Base-by-base conservation (phyloP, 495 filamentous ascomycete species). In the Clohesyomyces aquaticus region DNA sequence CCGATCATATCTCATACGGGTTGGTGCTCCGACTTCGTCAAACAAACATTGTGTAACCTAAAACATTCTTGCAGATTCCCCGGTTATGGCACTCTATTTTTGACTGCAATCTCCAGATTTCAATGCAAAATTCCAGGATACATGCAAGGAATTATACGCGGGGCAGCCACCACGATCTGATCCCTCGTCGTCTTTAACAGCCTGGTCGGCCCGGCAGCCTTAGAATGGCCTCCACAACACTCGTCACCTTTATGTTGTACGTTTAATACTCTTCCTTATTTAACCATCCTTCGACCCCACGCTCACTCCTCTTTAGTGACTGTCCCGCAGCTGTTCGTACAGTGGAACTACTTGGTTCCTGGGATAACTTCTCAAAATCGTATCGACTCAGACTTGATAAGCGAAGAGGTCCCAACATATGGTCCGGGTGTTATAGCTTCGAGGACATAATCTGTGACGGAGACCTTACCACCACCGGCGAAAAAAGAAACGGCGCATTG, bases 391-490 rank as follows among this genome's bases (percentile, higher is more conserved):
- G 92, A 70, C 82, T 83, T 66, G 92, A 96, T 68, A 76, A 72
- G 58, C 84, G 87, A 70, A 80, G 85, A 54, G 88, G 88, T 52
- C 77, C 78, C 26, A 85, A 87, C 48, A 84, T 88, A 68, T 96
- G 92, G 92, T 82, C 85, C 59, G 92, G 92, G 55, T 96, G 91
- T 70, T 87, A 91, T 74, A 82, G 83, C 3, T 96, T 94, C 74
- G 82, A 88, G 62, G 85, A 93, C 71, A 95, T 94, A 66, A 84
- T 89, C 59, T 90, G 87, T 63, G 92, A 96, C 72, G 91, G 91
- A 21, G 82, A 88, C 55, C 71, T 78, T 14, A 49, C 66, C n/a
- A 74, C 79, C 45, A 76, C 78, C 46, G 76, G 75, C 12, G 75
- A 80, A 43, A 85, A 85, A 69, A 84, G 91, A 56, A 81, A 82